Evolutionary conservation across 805 yeast species (phyloP).

Genomic region (Candida argentea): DNA sequence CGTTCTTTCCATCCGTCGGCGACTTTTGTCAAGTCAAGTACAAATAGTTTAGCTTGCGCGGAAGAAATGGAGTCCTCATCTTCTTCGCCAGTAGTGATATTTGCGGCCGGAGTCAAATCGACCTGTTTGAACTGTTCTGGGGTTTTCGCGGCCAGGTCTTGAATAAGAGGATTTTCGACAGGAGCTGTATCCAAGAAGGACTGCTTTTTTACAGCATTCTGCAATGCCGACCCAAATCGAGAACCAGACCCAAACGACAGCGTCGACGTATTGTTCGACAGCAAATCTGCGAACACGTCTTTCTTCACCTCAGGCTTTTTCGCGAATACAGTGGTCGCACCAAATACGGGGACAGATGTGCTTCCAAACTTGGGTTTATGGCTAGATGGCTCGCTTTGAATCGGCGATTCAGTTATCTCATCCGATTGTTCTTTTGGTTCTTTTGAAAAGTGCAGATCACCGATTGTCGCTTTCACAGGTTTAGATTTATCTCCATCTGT

Average conservation of each 20-base stretch:
- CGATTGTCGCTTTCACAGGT: conserved; percentile 4
- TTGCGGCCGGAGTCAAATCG: conserved; percentile 45
- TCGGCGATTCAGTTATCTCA: no score
- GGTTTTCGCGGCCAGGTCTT: conserved; percentile 10
- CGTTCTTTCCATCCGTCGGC: conserved; percentile 90
- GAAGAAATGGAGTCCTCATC: conserved; percentile 60
- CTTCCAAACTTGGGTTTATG: no score
- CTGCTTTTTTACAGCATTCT: conserved; percentile 38
- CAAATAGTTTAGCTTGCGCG: conserved; percentile 71
- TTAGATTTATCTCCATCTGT: no score
- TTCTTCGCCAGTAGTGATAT: conserved; percentile 83
- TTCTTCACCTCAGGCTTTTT: conserved; percentile 3
- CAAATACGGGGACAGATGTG: conserved; percentile 21
- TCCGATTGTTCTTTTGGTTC: no score
- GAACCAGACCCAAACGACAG: conserved; percentile 37
- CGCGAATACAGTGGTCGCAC: conserved; percentile 33
- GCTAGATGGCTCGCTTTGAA: no score
- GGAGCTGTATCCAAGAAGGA: conserved; percentile 44
- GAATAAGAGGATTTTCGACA: conserved; percentile 5
- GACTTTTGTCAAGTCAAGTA: conserved; percentile 53
- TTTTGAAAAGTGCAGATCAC: conserved; percentile 3
- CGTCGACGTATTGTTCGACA: conserved; percentile 3
- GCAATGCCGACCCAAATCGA: conserved; percentile 45
- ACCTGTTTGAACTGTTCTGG: conserved; percentile 43
- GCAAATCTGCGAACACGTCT: not conserved